Evolutionary conservation across 1,284 basidiomycete genomes (phyloP), one percentile per base, ranked within the genome.

Genomic region (Leccinum fallax): DNA sequence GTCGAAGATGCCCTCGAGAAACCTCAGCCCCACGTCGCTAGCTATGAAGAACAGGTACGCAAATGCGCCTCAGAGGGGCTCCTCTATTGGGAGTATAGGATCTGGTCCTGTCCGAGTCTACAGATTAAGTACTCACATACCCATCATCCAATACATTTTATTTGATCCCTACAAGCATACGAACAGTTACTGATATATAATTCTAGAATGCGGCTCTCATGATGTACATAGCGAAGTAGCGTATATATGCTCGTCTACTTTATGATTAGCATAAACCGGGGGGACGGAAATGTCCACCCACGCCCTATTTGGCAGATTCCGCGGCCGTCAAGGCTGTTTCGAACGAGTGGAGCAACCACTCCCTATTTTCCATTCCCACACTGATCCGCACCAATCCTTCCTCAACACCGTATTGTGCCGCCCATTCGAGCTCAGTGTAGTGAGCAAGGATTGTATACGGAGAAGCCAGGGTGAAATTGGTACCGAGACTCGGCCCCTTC

Each of bases 401-500:
- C 74, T 97, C 94, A 5, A 99, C 94, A 16, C 94, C 97, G 75
- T 87, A 95, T 63, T 81, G 76, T 32, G 85, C 88, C 5, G 95
- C 97, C 97, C 97, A 99, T 36, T 93, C 92, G 61, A 98, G 78
- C 77, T 99, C 97, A 3, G 80, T 74, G 69, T 91, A 98, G 75
- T 99, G 97, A 26, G 94, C 97, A 24, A 99, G 81, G 64, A 99
- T 89, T 3, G 94, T 92, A 75, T 95, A 99, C 24, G 97, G 97
- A 69, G 89, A 94, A 28, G 93, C 94, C 15, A 97, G 83, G 2
- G 97, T 98, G 76, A 98, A 97, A 80, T 95, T 98, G 38, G 96
- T 98, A 1, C 97, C 97, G 21, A 98, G 83, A 70, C 90, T 93
- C 0, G 97, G 97, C 2, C 97, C 97, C 75, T 98, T 99, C 65